These are phyloP conservation scores for Sclerotiophoma versabilis DNA, from an alignment of 2,329 filamentous ascomycete species.

Conservation along the genomic window DNA sequence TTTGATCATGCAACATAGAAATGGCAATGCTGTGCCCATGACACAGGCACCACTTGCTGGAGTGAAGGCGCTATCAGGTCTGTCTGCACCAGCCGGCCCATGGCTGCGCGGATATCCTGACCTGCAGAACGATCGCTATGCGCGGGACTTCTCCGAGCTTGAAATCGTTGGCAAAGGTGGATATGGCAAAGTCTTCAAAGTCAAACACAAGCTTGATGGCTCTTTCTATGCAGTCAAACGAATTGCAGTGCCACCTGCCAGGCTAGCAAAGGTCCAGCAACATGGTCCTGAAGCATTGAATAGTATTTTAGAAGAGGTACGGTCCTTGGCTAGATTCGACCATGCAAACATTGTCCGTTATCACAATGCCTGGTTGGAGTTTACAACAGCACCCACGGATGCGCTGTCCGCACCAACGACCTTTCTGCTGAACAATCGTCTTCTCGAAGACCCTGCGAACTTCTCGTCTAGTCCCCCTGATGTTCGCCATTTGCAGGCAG, in stretches of 20 bases:
- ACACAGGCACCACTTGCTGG: slow-evolving; percentile 22
- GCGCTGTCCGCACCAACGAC: slow-evolving; percentile 7
- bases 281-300: slow-evolving; percentile 63
- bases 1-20: slow-evolving; percentile 27
- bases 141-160: slow-evolving; percentile 49
- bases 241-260: slow-evolving; percentile 63
- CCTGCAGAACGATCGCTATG: slow-evolving; percentile 43
- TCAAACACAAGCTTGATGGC: slow-evolving; percentile 66
- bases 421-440: slow-evolving; percentile 26
- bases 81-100: slow-evolving; percentile 23
- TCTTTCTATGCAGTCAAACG: slow-evolving; percentile 72
- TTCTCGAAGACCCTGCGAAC: slow-evolving; percentile 33
- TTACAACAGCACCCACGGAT: slow-evolving; percentile 28
- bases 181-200: slow-evolving; percentile 70
- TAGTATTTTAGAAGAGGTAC: slow-evolving; percentile 65
- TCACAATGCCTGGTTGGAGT: slow-evolving; percentile 70
- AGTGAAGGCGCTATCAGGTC: slow-evolving; percentile 23
- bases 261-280: slow-evolving; percentile 60
- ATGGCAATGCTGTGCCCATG: slow-evolving; percentile 6
- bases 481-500: slow-evolving; percentile 19
- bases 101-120: slow-evolving; percentile 39
- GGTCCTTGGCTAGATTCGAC: slow-evolving; percentile 67
- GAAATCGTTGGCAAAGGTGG: slow-evolving; percentile 68
- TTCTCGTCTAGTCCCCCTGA: slow-evolving; percentile 20
- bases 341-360: slow-evolving; percentile 73